phyloP scores from a whole-genome alignment of 192 early-diverging fungal genomes.

The Lobosporangium transversale region DNA sequence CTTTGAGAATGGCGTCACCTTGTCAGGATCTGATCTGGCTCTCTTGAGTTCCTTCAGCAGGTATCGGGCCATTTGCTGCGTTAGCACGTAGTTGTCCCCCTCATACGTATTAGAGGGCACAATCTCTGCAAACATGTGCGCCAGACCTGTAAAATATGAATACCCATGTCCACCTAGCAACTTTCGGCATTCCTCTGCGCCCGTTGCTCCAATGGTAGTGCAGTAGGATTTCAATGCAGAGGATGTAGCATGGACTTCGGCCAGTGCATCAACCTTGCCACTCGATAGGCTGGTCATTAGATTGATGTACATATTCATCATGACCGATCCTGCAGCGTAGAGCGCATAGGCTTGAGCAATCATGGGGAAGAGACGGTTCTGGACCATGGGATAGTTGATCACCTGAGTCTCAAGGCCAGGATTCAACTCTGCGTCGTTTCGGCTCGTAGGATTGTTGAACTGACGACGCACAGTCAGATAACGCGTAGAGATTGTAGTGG shows the following conservation, averaged over 20 bases:
- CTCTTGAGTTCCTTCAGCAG: constrained; percentile 62
- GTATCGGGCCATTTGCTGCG: constrained; percentile 86
- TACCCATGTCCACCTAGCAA: constrained; percentile 83
- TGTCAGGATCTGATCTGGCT: constrained; percentile 21
- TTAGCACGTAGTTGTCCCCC: constrained; percentile 86
- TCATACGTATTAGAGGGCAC: constrained; percentile 83
- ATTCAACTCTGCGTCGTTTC: constrained; percentile 60
- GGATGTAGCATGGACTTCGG: constrained; percentile 83
- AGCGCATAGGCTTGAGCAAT: constrained; percentile 65
- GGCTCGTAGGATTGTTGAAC: constrained; percentile 54
- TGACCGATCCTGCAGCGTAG: constrained; percentile 43
- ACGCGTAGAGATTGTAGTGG: constrained; percentile 60
- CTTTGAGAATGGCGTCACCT: constrained; percentile 40
- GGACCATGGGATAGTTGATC: constrained; percentile 62
- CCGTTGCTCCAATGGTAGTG: constrained; percentile 69
- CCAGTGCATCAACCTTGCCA: constrained; percentile 45
- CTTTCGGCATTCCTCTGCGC: constrained; percentile 77
- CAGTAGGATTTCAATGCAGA: constrained; percentile 79
- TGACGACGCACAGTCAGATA: constrained; percentile 62
- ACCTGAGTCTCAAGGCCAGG: constrained; percentile 61
- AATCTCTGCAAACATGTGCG: constrained; percentile 70
- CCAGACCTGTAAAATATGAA: constrained; percentile 76
- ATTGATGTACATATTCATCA: constrained; percentile 55
- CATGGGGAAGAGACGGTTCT: constrained; percentile 60
- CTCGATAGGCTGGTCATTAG: constrained; percentile 69